A percentile compares a stretch with the other conserved stretches of the same genome.
Conservation (phyloP, 2,329 filamentous ascomycete species). For the Apiospora arundinis region DNA sequence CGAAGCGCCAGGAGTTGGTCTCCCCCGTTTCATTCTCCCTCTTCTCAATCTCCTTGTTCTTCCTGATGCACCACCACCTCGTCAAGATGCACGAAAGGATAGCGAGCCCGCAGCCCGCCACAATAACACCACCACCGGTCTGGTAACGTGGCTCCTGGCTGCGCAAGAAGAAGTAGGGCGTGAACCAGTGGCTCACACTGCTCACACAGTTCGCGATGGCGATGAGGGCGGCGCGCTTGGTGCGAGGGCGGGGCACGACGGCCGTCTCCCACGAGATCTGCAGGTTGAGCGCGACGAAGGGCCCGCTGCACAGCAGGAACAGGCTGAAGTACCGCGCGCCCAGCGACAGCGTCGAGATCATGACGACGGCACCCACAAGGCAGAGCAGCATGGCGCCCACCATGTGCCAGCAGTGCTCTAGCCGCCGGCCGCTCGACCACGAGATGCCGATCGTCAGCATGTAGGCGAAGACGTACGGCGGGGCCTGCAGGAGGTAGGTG, state of each 20-base stretch:
- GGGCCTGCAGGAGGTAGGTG: conserved; percentile 49
- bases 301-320: conserved; percentile 46
- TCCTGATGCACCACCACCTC: conserved; percentile 33
- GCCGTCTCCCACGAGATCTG: conserved; percentile 51
- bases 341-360: conserved; percentile 48
- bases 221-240: conserved; percentile 49
- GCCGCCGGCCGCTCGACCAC: conserved; percentile 46
- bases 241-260: conserved; percentile 46
- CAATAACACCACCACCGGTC: conserved; percentile 38
- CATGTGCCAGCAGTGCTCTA: conserved; percentile 50
- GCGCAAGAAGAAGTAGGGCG: conserved; percentile 45
- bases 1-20: conserved; percentile 22
- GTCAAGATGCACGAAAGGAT: conserved; percentile 30
- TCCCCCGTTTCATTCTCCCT: conserved; percentile 21
- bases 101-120: conserved; percentile 35
- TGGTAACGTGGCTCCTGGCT: conserved; percentile 40
- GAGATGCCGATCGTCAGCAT: conserved; percentile 45
- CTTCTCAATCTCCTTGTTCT: conserved; percentile 37
- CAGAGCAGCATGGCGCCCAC: conserved; percentile 45
- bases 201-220: conserved; percentile 50
- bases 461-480: conserved; percentile 49
- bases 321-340: conserved; percentile 50
- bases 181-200: conserved; percentile 49
- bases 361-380: conserved; percentile 47
- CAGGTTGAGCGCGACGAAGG: conserved; percentile 47